phyloP scores from a whole-genome alignment of 2,329 filamentous ascomycete genomes.

The Huntiella savannae region DNA sequence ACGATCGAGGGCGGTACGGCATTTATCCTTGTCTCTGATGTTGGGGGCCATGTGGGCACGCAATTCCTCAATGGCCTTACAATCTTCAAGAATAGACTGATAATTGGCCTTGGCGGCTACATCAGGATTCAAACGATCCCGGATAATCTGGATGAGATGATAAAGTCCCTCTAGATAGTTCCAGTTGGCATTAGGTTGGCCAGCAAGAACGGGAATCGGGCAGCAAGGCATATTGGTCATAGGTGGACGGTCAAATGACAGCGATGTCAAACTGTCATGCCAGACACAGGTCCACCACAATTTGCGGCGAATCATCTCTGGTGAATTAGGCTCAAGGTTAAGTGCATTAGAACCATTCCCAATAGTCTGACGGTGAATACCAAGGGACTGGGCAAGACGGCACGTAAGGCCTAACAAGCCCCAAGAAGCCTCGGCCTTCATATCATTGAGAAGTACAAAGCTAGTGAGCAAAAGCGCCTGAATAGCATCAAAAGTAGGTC shows the following conservation, averaged over 20 bases:
- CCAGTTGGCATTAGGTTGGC: slow-evolving; percentile 27
- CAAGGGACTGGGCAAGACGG: slow-evolving; percentile 44
- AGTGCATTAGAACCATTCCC: slow-evolving; percentile 27
- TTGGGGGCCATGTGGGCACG: slow-evolving; percentile 30
- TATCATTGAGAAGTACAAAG: slow-evolving; percentile 47
- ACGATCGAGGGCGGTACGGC: slow-evolving; percentile 42
- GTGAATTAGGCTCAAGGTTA: slow-evolving; percentile 27
- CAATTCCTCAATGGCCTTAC: slow-evolving; percentile 32
- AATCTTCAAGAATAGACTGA: slow-evolving; percentile 37
- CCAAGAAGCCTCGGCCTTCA: slow-evolving; percentile 52
- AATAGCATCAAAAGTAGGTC: slow-evolving; percentile 45
- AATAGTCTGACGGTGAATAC: slow-evolving; percentile 31
- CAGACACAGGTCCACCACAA: slow-evolving; percentile 48
- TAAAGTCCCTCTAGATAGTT: slow-evolving; percentile 48
- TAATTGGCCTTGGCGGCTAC: slow-evolving; percentile 30
- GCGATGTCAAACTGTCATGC: slow-evolving; percentile 46
- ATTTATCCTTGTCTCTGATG: slow-evolving; percentile 40
- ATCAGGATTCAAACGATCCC: slow-evolving; percentile 36
- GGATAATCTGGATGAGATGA: slow-evolving; percentile 41
- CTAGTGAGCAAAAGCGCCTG: slow-evolving; percentile 43
- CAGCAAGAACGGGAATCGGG: slow-evolving; percentile 29
- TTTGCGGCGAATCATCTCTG: slow-evolving; percentile 34
- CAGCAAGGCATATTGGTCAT: slow-evolving; percentile 42
- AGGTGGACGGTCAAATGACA: slow-evolving; percentile 46
- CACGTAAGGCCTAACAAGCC: slow-evolving; percentile 44